Evolutionary conservation across 1,284 basidiomycete genomes (phyloP).

Genomic region (Microbotryum silenes-acaulis): DNA sequence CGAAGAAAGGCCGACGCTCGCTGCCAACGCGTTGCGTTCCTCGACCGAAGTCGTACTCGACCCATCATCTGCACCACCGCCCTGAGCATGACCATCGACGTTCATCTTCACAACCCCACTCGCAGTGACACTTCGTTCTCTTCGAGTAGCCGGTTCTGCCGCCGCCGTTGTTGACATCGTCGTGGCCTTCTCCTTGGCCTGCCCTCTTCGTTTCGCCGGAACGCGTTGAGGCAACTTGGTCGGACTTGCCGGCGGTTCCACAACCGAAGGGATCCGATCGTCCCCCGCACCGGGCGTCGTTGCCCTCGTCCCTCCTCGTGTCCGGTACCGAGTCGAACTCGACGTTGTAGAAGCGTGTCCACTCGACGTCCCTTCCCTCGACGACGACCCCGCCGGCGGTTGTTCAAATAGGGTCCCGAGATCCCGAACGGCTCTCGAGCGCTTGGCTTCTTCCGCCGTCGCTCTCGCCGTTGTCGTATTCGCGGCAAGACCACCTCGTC

Average conservation of each 20-base stretch:
- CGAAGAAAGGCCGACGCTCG: not conserved
- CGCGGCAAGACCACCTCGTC: not conserved
- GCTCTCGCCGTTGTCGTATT: not conserved
- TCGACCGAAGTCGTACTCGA: slow-evolving; percentile 1
- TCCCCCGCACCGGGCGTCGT: not conserved
- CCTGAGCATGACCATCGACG: not conserved
- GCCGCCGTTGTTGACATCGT: not conserved
- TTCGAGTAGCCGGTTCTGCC: not conserved
- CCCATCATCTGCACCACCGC: not conserved
- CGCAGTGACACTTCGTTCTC: not conserved
- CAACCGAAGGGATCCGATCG: not conserved
- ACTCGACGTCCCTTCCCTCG: slow-evolving; percentile 3
- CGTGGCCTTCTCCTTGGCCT: not conserved
- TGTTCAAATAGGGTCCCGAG: slow-evolving; percentile 25
- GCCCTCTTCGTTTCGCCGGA: slow-evolving; percentile 16
- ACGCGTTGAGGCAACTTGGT: slow-evolving; percentile 22
- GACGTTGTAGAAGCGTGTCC: not conserved
- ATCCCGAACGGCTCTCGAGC: slow-evolving; percentile 20
- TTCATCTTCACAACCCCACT: not conserved
- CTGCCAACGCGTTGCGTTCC: slow-evolving; percentile 1
- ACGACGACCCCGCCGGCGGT: not conserved
- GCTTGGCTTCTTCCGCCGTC: not conserved
- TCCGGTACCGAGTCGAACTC: not conserved
- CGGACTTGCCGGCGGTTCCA: slow-evolving; percentile 13
- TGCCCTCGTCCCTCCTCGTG: not conserved